Evolutionary conservation across 495 filamentous ascomycete genomes (phyloP), one percentile per base, ranked within the genome.

Genomic region (Hypoxylon cercidicola): DNA sequence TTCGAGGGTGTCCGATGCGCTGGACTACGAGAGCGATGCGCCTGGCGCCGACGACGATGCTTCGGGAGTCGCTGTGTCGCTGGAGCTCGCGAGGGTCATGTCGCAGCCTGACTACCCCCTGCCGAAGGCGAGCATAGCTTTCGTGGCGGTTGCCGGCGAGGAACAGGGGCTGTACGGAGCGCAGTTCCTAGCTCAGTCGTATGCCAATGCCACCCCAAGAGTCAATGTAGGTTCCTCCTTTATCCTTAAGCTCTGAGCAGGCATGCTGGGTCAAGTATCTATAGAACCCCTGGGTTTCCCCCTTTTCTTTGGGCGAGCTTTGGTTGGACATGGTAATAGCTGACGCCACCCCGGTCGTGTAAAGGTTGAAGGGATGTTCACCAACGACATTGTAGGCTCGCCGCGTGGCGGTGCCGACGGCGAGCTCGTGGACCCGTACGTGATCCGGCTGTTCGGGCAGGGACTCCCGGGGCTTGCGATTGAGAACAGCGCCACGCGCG

Each of bases 21-120:
- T 78, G 25, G 71, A 86, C 64, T 84, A 78, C 60, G 75, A 73
- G n/a, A 68, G 64, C 58, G 80, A 83, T 55, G 80, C 82, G 7
- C 83, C 83, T 6, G 83, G 83, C 8, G 81, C 83, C 1, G 80
- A 86, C 62, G 83, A 86, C 54, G 81, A 86, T 60, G 82, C 77
- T 10, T 75, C 73, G 0, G 70, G 70, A 0, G 72, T 73, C 0
- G 64, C 70, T 21, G 71, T 84, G 16, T 74, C 75, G 2, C 74
- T 85, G 59, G 82, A 86, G 69, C 69, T 86, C 9, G 78, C 79
- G 9, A 74, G 82, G 11, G 73, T 85, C 34, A 68, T 80, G 60
- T 78, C 82, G 8, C 72, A 66, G 13, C 65, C 72, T 12, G 34
- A 72, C 19, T 69, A 69, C 25, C 64, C 64, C 1, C 25, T 54